Evolutionary conservation across 805 yeast genomes (phyloP).

Genomic region (Hanseniaspora pseudoguilliermondii): DNA sequence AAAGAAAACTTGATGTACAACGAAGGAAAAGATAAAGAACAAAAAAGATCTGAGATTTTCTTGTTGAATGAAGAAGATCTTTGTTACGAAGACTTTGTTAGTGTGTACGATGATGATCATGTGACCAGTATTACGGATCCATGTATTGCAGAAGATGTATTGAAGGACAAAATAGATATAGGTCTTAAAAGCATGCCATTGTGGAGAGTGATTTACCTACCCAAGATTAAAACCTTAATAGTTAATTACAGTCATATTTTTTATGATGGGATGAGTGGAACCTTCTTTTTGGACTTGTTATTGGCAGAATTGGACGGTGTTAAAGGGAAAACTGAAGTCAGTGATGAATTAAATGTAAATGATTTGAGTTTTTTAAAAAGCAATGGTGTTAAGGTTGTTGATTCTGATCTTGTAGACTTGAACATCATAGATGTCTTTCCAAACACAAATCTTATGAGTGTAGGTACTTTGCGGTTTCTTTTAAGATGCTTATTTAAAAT

Average conservation of each 20-base stretch:
- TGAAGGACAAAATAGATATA: not conserved
- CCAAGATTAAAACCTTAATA: constrained; percentile 5
- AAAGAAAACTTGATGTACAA: not conserved
- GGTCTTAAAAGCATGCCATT: not conserved
- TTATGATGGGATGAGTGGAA: constrained; percentile 8
- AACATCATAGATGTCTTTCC: constrained; percentile 7
- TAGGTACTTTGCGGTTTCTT: not conserved
- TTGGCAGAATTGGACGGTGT: not conserved
- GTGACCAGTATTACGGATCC: not conserved
- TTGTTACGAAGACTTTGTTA: not conserved
- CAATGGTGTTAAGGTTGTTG: not conserved
- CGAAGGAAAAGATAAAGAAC: not conserved
- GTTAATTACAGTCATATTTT: constrained; percentile 7
- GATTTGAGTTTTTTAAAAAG: not conserved
- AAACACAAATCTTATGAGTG: not conserved
- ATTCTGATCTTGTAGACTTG: not conserved
- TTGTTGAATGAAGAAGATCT: not conserved
- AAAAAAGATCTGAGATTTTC: not conserved
- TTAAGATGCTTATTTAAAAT: not conserved
- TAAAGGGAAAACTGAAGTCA: not conserved
- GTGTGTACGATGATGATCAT: not conserved
- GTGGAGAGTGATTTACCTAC: not conserved
- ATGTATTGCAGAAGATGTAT: not conserved
- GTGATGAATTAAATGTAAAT: not conserved
- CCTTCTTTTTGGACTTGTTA: not conserved